Evolutionary conservation across 257 asterid species (phyloP), one percentile per base, ranked within the genome.

Genomic region (Nicotiana paniculata): DNA sequence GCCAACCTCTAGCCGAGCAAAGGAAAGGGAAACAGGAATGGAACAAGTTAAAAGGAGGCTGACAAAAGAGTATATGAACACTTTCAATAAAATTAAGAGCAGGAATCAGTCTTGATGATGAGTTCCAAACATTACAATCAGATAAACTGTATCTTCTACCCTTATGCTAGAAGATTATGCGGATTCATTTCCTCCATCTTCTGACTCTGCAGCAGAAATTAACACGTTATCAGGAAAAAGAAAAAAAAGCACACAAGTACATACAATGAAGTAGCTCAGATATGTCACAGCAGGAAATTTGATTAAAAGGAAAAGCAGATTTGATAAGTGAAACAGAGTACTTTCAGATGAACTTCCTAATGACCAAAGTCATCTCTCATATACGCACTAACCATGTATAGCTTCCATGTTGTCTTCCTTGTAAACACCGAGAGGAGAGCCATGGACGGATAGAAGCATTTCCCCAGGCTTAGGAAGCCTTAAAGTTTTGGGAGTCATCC

Each of bases 371-470:
- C 80, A 51, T 75, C 46, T 75, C 17, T 75, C 46, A 28, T 51
- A 8, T 16, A 51, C 28, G 63, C 46, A 2, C 64, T 4, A 86
- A 93, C 99, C 99, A 82, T 88, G 90, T 85, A 95, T 93, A 3
- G 97, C 90, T 89, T 95, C 98, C 98, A 95, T 92, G 91, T 90
- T 93, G 79, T 93, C 99, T 89, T 93, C 97, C 89, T 91, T 91
- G 33, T 77, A 93, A 77, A 95, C 94, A 80, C 98, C 99, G 13
- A 95, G 98, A 37, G 98, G 99, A 7, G 98, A 95, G 83, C 99
- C 99, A 72, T 86, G 97, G 80, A 95, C 93, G 15, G 99, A 95
- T 77, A 95, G 85, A 82, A 95, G 98, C 89, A 91, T 87, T 92
- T 95, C 99, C 67, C 98, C 97, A 54, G 83, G 89, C 87, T 91